phyloP scores from a whole-genome alignment of 805 yeast species.

The Saturnispora galanensis region DNA sequence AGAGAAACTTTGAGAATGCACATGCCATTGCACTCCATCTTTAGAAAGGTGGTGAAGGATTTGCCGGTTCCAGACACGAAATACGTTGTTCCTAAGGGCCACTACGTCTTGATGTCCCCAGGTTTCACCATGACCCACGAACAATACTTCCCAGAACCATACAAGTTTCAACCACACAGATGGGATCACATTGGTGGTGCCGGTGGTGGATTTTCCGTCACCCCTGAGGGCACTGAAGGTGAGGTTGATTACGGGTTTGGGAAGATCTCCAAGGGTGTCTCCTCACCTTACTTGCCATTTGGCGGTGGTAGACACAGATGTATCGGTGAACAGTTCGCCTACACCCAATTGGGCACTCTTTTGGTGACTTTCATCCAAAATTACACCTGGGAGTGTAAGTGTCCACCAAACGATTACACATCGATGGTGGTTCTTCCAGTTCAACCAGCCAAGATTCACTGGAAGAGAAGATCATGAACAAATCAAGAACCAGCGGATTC shows the following conservation, averaged over 20 bases:
- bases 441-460: slow-evolving; percentile 60
- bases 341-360: slow-evolving; percentile 81
- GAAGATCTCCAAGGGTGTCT: slow-evolving; percentile 89
- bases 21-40: slow-evolving; percentile 91
- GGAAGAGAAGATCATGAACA: slow-evolving; percentile 52
- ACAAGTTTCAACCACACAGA: slow-evolving; percentile 71
- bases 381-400: slow-evolving; percentile 61
- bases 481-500: background rate
- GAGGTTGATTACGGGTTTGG: slow-evolving; percentile 92
- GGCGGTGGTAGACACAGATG: slow-evolving; percentile 99
- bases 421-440: slow-evolving; percentile 90
- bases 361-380: slow-evolving; percentile 66
- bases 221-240: slow-evolving; percentile 27
- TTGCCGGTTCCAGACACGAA: slow-evolving; percentile 70
- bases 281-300: slow-evolving; percentile 92
- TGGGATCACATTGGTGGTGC: slow-evolving; percentile 45
- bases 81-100: slow-evolving; percentile 81
- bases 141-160: slow-evolving; percentile 69
- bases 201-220: slow-evolving; percentile 19
- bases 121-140: slow-evolving; percentile 80
- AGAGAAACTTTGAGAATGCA: slow-evolving; percentile 94
- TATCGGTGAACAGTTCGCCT: slow-evolving; percentile 98
- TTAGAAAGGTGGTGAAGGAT: slow-evolving; percentile 78
- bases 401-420: slow-evolving; percentile 68
- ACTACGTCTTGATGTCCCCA: slow-evolving; percentile 85